These are phyloP conservation scores for Aspergillus asperescens DNA, from an alignment of 495 filamentous ascomycete species.

Conservation along the genomic window DNA sequence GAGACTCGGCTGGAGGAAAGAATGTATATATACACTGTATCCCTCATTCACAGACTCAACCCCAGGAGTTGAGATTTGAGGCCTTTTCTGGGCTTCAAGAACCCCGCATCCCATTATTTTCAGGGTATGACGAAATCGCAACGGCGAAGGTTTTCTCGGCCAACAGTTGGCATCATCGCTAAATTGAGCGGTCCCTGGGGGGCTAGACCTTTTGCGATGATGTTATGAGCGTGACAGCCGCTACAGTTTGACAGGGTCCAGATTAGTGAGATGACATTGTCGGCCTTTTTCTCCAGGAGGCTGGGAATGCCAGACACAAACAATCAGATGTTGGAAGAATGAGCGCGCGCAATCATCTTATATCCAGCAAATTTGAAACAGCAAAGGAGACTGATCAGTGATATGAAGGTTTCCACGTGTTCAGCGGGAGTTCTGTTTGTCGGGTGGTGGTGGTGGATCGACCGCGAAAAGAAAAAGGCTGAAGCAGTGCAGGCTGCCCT, in stretches of 20 bases:
- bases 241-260: conserved; percentile 7
- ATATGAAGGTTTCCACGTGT: conserved; percentile 1
- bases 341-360: too few relatives aligned
- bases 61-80: too few relatives aligned
- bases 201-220: conserved; percentile 17
- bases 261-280: conserved; percentile 6
- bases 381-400: not conserved
- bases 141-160: conserved; percentile 3
- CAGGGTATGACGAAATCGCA: conserved; percentile 10
- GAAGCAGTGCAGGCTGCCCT: too few relatives aligned
- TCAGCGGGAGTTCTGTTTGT: not conserved
- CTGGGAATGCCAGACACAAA: too few relatives aligned
- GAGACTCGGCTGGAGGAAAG: not conserved
- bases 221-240: not conserved
- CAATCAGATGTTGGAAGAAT: too few relatives aligned
- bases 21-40: too few relatives aligned
- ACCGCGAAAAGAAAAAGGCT: not conserved
- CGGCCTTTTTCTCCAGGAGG: conserved; percentile 9
- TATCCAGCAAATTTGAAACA: not conserved
- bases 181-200: conserved; percentile 19
- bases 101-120: conserved; percentile 6
- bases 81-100: not conserved
- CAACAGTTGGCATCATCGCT: conserved; percentile 1
- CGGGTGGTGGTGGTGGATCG: not conserved
- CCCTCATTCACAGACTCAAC: too few relatives aligned